Evolutionary conservation across 192 early-diverging fungal genomes (phyloP).

Genomic region (Coemansia umbellata): DNA sequence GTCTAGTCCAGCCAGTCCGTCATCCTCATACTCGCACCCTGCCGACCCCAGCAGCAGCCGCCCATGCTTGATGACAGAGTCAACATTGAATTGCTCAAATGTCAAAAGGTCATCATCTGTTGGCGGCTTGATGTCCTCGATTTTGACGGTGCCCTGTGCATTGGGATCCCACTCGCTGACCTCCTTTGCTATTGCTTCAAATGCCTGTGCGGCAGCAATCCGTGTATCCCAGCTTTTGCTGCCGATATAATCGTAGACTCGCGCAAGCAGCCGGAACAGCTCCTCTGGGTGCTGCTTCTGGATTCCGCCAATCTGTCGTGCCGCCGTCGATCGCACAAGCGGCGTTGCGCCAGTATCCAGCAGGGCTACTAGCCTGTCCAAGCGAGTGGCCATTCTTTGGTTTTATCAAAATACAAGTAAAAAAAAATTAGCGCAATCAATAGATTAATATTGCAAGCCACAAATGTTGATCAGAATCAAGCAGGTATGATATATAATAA

Average conservation of each 20-base stretch:
- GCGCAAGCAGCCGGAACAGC: conserved; percentile 76
- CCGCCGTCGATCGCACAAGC: conserved; percentile 83
- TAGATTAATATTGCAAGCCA: too few species aligned
- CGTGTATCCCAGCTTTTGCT: conserved; percentile 95
- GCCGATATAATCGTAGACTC: conserved; percentile 63
- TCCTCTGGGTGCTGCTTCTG: conserved; percentile 93
- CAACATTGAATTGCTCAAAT: conserved; percentile 83
- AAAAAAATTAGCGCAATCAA: too few species aligned
- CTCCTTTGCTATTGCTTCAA: conserved; percentile 87
- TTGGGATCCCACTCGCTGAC: conserved; percentile 81
- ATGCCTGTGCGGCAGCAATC: conserved; percentile 84
- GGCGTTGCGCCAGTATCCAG: conserved; percentile 92
- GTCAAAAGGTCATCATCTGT: conserved; percentile 54
- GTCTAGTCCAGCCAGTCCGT: conserved; percentile 62
- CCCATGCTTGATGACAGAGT: conserved; percentile 72
- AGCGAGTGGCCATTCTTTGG: conserved; percentile 57
- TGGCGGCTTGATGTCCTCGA: conserved; percentile 6
- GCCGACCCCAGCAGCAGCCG: conserved; percentile 76
- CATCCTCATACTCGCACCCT: conserved; percentile 88
- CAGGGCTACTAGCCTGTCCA: conserved; percentile 90
- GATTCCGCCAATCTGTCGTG: conserved; percentile 92
- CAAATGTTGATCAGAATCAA: too few species aligned
- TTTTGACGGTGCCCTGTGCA: not conserved
- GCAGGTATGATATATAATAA: too few species aligned
- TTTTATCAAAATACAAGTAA: too few species aligned